A percentile compares a stretch with the other conserved stretches of the same genome.
These are phyloP conservation scores for Cytospora piceicola DNA, from an alignment of 2,329 filamentous ascomycete genomes.

Conservation along the genomic window DNA sequence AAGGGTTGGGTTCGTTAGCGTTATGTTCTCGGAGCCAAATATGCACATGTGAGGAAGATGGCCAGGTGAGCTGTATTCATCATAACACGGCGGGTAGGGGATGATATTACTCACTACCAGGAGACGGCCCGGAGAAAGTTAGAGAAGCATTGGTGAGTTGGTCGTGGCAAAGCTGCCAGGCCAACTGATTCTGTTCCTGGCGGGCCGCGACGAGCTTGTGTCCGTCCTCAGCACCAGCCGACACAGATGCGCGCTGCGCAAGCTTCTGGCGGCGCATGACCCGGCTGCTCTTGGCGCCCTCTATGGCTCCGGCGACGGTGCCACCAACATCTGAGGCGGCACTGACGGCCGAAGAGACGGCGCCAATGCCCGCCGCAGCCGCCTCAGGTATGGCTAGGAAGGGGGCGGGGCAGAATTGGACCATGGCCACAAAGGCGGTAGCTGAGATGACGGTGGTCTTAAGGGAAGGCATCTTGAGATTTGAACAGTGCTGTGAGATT, in stretches of 20 bases:
- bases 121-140: slow-evolving; percentile 22
- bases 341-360: not conserved
- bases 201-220: not conserved
- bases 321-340: slow-evolving; percentile 5
- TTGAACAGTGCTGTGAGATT: not conserved
- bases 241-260: not conserved
- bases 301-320: not conserved
- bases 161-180: slow-evolving; percentile 25
- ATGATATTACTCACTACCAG: slow-evolving; percentile 5
- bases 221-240: not conserved
- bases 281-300: not conserved
- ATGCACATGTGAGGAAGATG: not conserved
- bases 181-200: slow-evolving; percentile 20
- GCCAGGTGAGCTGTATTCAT: not conserved
- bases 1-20: not conserved
- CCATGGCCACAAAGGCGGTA: slow-evolving; percentile 21
- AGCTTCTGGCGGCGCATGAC: not conserved
- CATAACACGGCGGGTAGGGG: no score
- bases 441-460: slow-evolving; percentile 20
- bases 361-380: slow-evolving; percentile 6
- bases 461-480: slow-evolving; percentile 27
- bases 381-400: slow-evolving; percentile 23
- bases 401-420: slow-evolving; percentile 29
- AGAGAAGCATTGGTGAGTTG: slow-evolving; percentile 24
- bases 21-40: no score